These are phyloP conservation scores for Marasmius sp. DNA, from an alignment of 1,284 basidiomycete species.

Conservation along the genomic window DNA sequence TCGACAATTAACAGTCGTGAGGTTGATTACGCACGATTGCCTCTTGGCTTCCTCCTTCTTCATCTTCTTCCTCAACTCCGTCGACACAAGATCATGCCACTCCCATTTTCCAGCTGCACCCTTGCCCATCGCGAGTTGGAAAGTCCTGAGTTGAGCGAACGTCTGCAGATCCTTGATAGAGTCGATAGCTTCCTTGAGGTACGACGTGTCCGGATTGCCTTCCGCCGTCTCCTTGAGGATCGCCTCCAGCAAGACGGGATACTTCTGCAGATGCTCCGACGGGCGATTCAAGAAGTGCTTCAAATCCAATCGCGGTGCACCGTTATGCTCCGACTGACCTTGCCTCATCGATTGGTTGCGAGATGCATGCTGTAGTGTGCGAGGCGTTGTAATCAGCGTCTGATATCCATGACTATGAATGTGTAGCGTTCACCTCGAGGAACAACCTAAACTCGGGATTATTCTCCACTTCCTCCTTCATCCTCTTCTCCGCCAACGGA, in stretches of 20 bases:
- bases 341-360: slow-evolving; percentile 59
- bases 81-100: slow-evolving; percentile 85
- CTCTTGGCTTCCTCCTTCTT: slow-evolving; percentile 80
- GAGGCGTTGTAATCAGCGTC: not conserved
- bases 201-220: slow-evolving; percentile 80
- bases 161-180: slow-evolving; percentile 78
- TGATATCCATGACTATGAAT: not conserved
- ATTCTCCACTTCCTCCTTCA: slow-evolving; percentile 82
- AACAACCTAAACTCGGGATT: slow-evolving; percentile 86
- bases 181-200: slow-evolving; percentile 70
- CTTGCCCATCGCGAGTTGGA: slow-evolving; percentile 82
- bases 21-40: slow-evolving; percentile 73
- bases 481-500: slow-evolving; percentile 81
- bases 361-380: slow-evolving; percentile 43
- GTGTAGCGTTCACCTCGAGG: slow-evolving; percentile 65
- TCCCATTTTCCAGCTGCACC: slow-evolving; percentile 75
- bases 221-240: slow-evolving; percentile 78
- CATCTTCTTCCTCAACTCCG: slow-evolving; percentile 63
- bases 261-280: slow-evolving; percentile 77
- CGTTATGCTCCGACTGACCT: slow-evolving; percentile 4
- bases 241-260: slow-evolving; percentile 86
- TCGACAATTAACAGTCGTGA: slow-evolving; percentile 1
- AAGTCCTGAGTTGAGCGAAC: slow-evolving; percentile 78
- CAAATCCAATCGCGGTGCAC: slow-evolving; percentile 6
- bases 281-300: slow-evolving; percentile 12